Conservation (phyloP, 768 basidiomycete species). For the Paxillus rubicundulus region DNA sequence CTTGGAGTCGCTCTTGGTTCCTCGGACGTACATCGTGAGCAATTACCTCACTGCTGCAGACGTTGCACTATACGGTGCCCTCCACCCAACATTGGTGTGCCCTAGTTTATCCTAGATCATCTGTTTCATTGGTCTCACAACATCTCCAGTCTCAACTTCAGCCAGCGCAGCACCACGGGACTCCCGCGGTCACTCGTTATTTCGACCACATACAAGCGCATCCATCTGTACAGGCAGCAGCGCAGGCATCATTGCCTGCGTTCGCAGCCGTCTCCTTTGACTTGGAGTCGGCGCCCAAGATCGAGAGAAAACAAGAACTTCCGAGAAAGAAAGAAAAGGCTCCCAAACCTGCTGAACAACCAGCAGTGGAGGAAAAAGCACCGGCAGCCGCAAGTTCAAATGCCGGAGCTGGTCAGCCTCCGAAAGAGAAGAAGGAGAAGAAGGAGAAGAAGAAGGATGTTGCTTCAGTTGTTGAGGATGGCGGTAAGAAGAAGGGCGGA, state of each 20-base stretch:
- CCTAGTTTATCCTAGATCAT: background rate
- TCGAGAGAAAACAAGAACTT: slow-evolving; percentile 68
- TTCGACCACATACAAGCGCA: slow-evolving; percentile 90
- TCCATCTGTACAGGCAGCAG: slow-evolving; percentile 57
- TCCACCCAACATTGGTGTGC: slow-evolving; percentile 79
- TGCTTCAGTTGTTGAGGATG: slow-evolving; percentile 23
- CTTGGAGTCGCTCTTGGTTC: slow-evolving; percentile 66
- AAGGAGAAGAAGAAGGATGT: slow-evolving; percentile 57
- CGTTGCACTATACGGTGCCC: slow-evolving; percentile 83
- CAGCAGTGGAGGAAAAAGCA: slow-evolving; percentile 28
- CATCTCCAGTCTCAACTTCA: slow-evolving; percentile 60
- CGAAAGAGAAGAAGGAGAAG: slow-evolving; percentile 31
- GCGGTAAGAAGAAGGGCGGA: slow-evolving; percentile 42
- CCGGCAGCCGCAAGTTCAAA: slow-evolving; percentile 33
- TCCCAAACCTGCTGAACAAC: slow-evolving; percentile 31
- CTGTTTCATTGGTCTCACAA: slow-evolving; percentile 8
- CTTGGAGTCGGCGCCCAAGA: slow-evolving; percentile 68
- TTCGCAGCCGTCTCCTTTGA: slow-evolving; percentile 66
- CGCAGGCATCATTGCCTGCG: slow-evolving; percentile 47
- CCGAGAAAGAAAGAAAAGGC: slow-evolving; percentile 78
- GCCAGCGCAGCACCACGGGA: slow-evolving; percentile 70
- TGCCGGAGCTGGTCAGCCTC: slow-evolving; percentile 37
- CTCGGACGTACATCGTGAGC: slow-evolving; percentile 82
- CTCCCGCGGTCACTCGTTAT: slow-evolving; percentile 86
- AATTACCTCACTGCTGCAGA: slow-evolving; percentile 89